phyloP scores from a whole-genome alignment of 2,329 filamentous ascomycete species.

The Pseudogymnoascus sp. region DNA sequence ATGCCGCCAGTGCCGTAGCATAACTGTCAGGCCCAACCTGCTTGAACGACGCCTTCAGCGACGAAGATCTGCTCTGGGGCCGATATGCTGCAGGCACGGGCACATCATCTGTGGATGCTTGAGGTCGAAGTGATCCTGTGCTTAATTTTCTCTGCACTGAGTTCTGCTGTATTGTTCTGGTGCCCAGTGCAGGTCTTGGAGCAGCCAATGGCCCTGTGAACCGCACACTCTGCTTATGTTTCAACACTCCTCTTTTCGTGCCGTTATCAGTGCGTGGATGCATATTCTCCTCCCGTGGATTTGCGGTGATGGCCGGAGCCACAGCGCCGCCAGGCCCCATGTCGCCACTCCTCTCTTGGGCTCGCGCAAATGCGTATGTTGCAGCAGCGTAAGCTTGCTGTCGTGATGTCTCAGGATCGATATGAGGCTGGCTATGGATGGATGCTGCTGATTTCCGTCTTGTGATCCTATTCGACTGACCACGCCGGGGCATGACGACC shows the following conservation, averaged over 20 bases:
- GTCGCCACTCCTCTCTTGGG: slow-evolving; percentile 38
- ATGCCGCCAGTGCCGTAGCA: slow-evolving; percentile 34
- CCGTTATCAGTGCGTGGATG: slow-evolving; percentile 15
- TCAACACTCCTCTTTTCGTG: slow-evolving; percentile 24
- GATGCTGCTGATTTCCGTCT: slow-evolving; percentile 49
- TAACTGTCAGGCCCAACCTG: slow-evolving; percentile 31
- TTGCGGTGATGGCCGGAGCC: slow-evolving; percentile 17
- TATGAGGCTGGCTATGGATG: slow-evolving; percentile 41
- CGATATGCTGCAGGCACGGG: slow-evolving; percentile 27
- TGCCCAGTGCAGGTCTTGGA: slow-evolving; percentile 23
- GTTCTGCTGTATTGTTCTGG: slow-evolving; percentile 19
- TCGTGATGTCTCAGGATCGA: slow-evolving; percentile 44
- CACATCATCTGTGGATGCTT: slow-evolving; percentile 26
- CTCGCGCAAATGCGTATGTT: slow-evolving; percentile 51
- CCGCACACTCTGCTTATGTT: slow-evolving; percentile 49
- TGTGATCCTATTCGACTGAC: slow-evolving; percentile 30
- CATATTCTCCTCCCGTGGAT: slow-evolving; percentile 16
- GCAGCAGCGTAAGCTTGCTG: slow-evolving; percentile 59
- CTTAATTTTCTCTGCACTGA: slow-evolving; percentile 19
- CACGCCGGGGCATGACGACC: slow-evolving; percentile 29
- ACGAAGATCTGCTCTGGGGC: slow-evolving; percentile 29
- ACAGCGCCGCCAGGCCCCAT: slow-evolving; percentile 29
- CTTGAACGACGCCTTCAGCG: slow-evolving; percentile 25
- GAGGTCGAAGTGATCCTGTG: slow-evolving; percentile 21
- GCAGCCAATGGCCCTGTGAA: slow-evolving; percentile 34